Percentiles rank a stretch among this genome's conserved stretches.
Evolutionary conservation across 1,284 basidiomycete species (phyloP).

Genomic region (Bjerkandera adusta): DNA sequence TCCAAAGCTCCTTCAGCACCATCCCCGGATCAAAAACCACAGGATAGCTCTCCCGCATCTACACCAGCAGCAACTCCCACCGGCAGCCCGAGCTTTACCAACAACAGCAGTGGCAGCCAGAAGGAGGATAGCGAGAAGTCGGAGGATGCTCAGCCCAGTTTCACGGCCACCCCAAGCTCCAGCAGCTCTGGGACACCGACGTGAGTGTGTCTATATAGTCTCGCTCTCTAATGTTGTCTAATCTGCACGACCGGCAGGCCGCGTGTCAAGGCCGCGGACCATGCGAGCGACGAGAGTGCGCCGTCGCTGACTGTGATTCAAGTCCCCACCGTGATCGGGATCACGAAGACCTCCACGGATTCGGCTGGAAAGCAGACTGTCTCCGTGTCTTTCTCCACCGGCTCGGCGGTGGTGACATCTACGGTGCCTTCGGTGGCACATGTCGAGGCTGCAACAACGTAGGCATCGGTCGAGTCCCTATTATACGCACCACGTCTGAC

Average conservation of each 20-base stretch:
- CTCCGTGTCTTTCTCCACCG: background rate
- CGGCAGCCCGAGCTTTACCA: too few relatives aligned
- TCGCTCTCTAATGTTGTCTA: background rate
- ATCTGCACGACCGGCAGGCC: background rate
- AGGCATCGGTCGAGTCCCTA: background rate
- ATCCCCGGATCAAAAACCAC: background rate
- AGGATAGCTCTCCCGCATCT: background rate
- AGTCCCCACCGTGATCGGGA: background rate
- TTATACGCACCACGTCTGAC: background rate
- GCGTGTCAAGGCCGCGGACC: background rate
- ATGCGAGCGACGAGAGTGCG: background rate
- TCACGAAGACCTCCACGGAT: background rate
- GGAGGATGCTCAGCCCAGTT: too few relatives aligned
- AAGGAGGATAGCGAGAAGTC: too few relatives aligned
- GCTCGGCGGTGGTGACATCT: background rate
- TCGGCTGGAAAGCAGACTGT: background rate
- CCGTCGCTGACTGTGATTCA: background rate
- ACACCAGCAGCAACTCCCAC: background rate
- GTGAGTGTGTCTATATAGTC: too few relatives aligned
- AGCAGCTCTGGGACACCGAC: too few relatives aligned
- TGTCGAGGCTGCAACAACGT: background rate
- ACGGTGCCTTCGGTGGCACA: background rate
- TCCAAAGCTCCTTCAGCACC: background rate
- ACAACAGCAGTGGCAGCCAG: too few relatives aligned
- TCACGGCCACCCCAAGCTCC: too few relatives aligned